These are phyloP conservation scores for Dictyostelium firmibasis DNA, from an alignment of 78 protist genomes.

Conservation along the genomic window DNA sequence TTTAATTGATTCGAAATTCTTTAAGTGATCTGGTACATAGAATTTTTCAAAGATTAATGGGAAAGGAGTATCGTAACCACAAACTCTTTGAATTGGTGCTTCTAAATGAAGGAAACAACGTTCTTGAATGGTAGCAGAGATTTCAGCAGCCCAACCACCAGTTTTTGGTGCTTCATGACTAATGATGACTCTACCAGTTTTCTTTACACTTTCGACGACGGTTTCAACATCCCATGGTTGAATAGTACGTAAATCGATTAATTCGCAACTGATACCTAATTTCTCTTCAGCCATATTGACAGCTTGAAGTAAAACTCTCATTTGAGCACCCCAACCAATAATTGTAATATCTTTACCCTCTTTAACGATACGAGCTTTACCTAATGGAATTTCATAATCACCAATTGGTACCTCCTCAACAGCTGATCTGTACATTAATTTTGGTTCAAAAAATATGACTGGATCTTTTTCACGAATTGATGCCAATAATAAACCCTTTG, in stretches of 20 bases:
- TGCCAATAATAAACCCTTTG: slow-evolving; percentile 96
- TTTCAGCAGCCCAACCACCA: slow-evolving; percentile 96
- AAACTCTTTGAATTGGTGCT: slow-evolving; percentile 95
- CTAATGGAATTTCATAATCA: slow-evolving; percentile 90
- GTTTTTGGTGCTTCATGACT: slow-evolving; percentile 98
- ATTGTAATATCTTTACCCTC: slow-evolving; percentile 90
- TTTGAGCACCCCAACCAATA: slow-evolving; percentile 93
- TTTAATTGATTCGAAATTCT: slow-evolving; percentile 92
- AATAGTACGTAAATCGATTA: slow-evolving; percentile 92
- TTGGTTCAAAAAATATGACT: slow-evolving; percentile 97
- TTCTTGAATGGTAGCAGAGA: slow-evolving; percentile 91
- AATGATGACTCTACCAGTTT: slow-evolving; percentile 91
- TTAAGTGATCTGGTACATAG: slow-evolving; percentile 93
- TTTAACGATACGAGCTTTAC: slow-evolving; percentile 89
- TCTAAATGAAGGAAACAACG: slow-evolving; percentile 94
- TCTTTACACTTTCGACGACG: slow-evolving; percentile 86
- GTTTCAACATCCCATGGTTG: slow-evolving; percentile 94
- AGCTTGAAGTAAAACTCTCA: slow-evolving; percentile 84
- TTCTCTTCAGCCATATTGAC: slow-evolving; percentile 83
- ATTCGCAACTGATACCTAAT: slow-evolving; percentile 85
- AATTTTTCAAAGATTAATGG: slow-evolving; percentile 95
- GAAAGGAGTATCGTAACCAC: slow-evolving; percentile 98
- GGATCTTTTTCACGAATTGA: slow-evolving; percentile 93
- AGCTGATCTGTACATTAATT: slow-evolving; percentile 93
- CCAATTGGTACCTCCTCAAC: slow-evolving; percentile 92